These are phyloP conservation scores for Fraxinus baroniana DNA, from an alignment of 305 asterid genomes.

Conservation along the genomic window DNA sequence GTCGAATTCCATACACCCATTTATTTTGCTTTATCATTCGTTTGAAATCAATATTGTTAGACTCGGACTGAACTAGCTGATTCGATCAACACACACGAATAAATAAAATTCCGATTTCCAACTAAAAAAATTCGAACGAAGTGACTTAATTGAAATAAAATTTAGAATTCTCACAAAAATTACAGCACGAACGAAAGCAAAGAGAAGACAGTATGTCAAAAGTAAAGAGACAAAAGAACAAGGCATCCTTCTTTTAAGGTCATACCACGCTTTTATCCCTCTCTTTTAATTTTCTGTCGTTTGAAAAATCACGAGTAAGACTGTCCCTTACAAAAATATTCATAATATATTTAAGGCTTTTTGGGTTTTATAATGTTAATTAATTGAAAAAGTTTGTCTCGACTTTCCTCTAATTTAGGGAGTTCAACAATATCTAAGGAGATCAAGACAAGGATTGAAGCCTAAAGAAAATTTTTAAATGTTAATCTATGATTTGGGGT, in stretches of 20 bases:
- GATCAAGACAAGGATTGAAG: slow-evolving; percentile 20
- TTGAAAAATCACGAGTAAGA: slow-evolving; percentile 23
- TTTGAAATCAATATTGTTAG: not conserved
- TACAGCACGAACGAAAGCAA: not conserved
- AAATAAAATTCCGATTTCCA: too few relatives aligned
- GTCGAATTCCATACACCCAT: not conserved
- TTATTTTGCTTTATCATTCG: too few relatives aligned
- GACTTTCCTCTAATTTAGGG: slow-evolving; percentile 13
- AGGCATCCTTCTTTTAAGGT: slow-evolving; percentile 29
- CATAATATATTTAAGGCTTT: not conserved
- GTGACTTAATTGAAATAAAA: not conserved
- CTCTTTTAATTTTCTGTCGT: not conserved
- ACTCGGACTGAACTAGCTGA: not conserved
- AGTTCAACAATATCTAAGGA: slow-evolving; percentile 7
- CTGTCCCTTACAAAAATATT: slow-evolving; percentile 11
- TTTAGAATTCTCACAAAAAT: not conserved
- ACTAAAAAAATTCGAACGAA: not conserved
- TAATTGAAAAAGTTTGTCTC: slow-evolving; percentile 24
- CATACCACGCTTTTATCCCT: slow-evolving; percentile 24
- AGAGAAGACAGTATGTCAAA: slow-evolving; percentile 6
- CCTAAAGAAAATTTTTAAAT: too few relatives aligned
- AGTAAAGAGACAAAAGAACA: slow-evolving; percentile 30
- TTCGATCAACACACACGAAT: not conserved
- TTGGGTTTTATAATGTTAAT: not conserved
- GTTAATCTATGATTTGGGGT: not conserved